These are phyloP conservation scores for Diaporthe citriasiana DNA, from an alignment of 2,329 filamentous ascomycete species.

Conservation along the genomic window DNA sequence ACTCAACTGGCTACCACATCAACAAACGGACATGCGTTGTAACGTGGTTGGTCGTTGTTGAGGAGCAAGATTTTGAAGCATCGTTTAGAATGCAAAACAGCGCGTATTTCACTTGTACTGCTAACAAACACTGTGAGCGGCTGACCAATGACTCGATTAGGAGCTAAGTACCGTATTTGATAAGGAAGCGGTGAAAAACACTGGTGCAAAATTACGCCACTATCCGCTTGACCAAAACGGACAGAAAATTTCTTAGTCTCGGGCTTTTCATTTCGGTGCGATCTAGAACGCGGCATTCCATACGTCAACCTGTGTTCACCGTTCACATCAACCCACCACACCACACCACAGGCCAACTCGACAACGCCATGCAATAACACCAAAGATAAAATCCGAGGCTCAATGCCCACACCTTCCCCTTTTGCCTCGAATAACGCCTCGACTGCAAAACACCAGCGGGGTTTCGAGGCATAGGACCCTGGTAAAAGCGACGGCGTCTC, in stretches of 20 bases:
- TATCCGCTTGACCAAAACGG: slow-evolving; percentile 31
- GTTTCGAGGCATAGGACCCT: not conserved
- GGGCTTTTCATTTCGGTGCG: not conserved
- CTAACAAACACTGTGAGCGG: not conserved
- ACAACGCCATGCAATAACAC: slow-evolving; percentile 14
- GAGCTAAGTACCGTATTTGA: not conserved
- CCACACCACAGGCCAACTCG: not conserved
- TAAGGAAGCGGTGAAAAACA: slow-evolving; percentile 28
- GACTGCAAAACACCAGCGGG: not conserved
- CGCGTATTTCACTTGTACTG: not conserved
- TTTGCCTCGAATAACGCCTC: not conserved
- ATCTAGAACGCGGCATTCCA: not conserved
- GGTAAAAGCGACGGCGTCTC: not conserved
- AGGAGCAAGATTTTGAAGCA: not conserved
- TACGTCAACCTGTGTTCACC: slow-evolving; percentile 1
- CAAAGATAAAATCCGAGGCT: not conserved
- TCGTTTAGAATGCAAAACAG: not conserved
- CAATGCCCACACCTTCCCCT: not conserved
- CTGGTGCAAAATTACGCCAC: slow-evolving; percentile 19
- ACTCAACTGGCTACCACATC: not conserved
- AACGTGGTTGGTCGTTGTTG: not conserved
- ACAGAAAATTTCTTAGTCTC: slow-evolving; percentile 14
- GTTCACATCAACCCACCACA: not conserved
- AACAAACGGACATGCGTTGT: not conserved
- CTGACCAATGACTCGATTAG: slow-evolving; percentile 27